Percentiles rank a stretch among this genome's conserved stretches.
Evolutionary conservation across 306 rosid species (phyloP).

Genomic region (Quercus glauca): DNA sequence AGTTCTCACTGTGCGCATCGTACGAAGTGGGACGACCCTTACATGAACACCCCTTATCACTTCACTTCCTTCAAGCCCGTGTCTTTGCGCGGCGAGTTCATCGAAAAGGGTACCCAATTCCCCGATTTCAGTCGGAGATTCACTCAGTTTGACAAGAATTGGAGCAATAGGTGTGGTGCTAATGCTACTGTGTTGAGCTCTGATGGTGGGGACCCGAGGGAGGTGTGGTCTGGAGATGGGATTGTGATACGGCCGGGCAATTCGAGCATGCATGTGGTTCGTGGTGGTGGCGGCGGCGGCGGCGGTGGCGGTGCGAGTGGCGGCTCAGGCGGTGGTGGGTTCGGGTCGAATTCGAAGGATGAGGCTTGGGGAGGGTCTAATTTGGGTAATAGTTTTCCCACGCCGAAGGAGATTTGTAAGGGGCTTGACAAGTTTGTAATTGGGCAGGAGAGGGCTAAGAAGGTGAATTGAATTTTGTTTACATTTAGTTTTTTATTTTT

Average conservation of each 20-base stretch:
- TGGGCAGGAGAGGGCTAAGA: constrained; percentile 94
- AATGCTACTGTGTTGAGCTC: constrained; percentile 28
- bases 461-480: constrained; percentile 41
- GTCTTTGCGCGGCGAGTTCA: constrained; percentile 55
- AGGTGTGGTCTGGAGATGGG: constrained; percentile 94
- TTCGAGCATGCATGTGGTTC: constrained; percentile 47
- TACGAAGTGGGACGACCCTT: constrained; percentile 38
- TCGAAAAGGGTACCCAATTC: constrained; percentile 28
- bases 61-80: constrained; percentile 74
- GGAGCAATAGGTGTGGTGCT: constrained; percentile 16
- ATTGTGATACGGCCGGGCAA: constrained; percentile 56
- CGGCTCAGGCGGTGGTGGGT: constrained; percentile 57
- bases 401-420: constrained; percentile 85
- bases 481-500: neutral
- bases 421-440: constrained; percentile 95
- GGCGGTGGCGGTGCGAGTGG: constrained; percentile 46
- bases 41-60: constrained; percentile 50
- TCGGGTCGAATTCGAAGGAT: constrained; percentile 54
- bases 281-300: constrained; percentile 45
- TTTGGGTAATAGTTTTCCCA: constrained; percentile 75
- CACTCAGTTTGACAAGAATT: constrained; percentile 17
- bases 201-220: constrained; percentile 84
- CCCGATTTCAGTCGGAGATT: constrained; percentile 17
- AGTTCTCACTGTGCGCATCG: constrained; percentile 44
- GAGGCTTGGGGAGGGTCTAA: constrained; percentile 89